Percentiles rank a stretch among this genome's conserved stretches.
phyloP scores from a whole-genome alignment of 73 alveolate genomes.

The Paramecium tetraurelia region DNA sequence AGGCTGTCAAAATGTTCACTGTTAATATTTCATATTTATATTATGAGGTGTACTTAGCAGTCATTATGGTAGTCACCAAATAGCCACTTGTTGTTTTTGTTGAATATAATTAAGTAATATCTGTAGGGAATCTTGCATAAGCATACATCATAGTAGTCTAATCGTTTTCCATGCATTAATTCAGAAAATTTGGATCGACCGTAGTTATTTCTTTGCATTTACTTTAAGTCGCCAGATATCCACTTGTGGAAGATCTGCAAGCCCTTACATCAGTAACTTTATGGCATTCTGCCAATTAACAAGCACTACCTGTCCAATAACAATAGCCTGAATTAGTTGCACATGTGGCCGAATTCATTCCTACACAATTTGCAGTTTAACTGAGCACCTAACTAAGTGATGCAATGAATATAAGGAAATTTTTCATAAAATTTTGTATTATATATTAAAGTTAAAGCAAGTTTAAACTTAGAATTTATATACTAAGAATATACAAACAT shows the following conservation, averaged over 20 bases:
- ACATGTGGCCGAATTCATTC: background rate
- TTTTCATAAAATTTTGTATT: background rate
- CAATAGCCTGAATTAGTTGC: background rate
- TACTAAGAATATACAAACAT: background rate
- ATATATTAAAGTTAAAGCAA: background rate
- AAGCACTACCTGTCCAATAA: background rate
- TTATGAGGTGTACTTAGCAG: background rate
- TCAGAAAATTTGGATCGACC: background rate
- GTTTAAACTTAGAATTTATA: background rate
- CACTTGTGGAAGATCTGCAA: background rate
- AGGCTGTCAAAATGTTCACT: background rate
- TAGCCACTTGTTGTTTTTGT: background rate
- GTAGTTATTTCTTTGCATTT: background rate
- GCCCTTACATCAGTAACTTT: background rate
- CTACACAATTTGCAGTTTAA: background rate
- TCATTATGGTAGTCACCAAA: background rate
- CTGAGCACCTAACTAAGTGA: background rate
- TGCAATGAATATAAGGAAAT: background rate
- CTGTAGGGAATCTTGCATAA: background rate
- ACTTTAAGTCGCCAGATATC: background rate
- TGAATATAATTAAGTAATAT: background rate
- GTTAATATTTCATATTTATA: conserved; percentile 15
- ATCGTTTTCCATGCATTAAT: background rate
- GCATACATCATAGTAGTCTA: background rate
- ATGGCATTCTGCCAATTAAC: background rate